Base-by-base conservation (phyloP, 108 stramenopile species). In the Skeletonema tropicum region DNA sequence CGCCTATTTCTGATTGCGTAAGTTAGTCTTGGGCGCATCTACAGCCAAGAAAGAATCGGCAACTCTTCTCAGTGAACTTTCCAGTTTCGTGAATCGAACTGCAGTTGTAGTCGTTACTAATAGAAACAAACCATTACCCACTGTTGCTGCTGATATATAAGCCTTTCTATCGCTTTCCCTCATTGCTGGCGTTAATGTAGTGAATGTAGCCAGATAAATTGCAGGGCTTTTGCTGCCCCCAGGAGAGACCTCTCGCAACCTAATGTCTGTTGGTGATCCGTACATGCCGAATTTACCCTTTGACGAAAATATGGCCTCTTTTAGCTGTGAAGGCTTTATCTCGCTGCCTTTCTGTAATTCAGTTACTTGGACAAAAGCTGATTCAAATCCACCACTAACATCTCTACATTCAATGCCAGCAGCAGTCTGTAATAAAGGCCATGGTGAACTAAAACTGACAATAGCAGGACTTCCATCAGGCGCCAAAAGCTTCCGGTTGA, bases 111-210 rank as follows among this genome's bases (percentile, higher is more conserved):
- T 84, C 60, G 85, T 83, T 10, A 92, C 78, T 17, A 94, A 55
- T 9, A 94, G 49, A 33, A 83, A 74, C 10, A 75, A 38, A 0
- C 82, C 82, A 58, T 75, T 59, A 5, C 67, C 87, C 7, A 90
- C 82, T 23, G 71, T 60, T 39, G 68, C 66, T 15, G 75, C 55
- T 10, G 74, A 72, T 61, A 94, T 82, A 41, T 76, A 80, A 1
- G 85, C 72, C 73, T 88, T 79, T 13, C 93, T 88, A 62, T 94
- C 93, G 57, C 85, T 86, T 76, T 94, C 93, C 76, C 89, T 69
- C 90, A 91, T 89, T 12, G 83, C 91, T 52, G 93, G 93, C 10
- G 93, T 94, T 11, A 89, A 77, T 21, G 91, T 81, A 13, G 90
- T 91, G 63, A 94, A 94, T 1, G 77, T 66, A 10, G 89, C 89